Evolutionary conservation across 2,329 filamentous ascomycete species (phyloP).

Genomic region (Nectriaceae sp.): DNA sequence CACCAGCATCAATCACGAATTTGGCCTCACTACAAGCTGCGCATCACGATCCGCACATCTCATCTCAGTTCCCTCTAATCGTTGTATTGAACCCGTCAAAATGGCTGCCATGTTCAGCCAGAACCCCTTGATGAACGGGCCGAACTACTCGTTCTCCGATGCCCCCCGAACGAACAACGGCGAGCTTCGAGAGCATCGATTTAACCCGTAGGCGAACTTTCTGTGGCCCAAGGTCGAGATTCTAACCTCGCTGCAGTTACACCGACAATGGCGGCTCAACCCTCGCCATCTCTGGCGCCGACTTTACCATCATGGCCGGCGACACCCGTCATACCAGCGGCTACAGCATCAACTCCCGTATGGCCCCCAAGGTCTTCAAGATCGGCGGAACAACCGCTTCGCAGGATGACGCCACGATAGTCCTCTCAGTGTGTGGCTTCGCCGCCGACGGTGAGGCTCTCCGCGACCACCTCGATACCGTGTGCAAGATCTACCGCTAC

Average conservation of each 20-base stretch:
- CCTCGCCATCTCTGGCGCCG: conserved; percentile 87
- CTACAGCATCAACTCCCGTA: conserved; percentile 98
- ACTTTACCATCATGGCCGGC: conserved; percentile 95
- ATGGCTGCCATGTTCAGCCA: conserved; percentile 72
- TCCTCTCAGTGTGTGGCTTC: conserved; percentile 93
- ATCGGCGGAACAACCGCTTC: conserved; percentile 89
- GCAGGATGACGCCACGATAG: conserved; percentile 81
- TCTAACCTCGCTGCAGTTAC: conserved; percentile 61
- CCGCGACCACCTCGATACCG: conserved; percentile 88
- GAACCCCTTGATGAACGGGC: conserved; percentile 68
- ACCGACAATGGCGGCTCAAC: conserved; percentile 98
- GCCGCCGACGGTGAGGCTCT: conserved; percentile 92
- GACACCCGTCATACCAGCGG: conserved; percentile 95
- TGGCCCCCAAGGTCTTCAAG: conserved; percentile 94
- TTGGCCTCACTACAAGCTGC: conserved; percentile 12
- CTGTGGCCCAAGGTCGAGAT: background rate
- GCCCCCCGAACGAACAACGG: conserved; percentile 54
- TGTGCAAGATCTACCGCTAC: conserved; percentile 99
- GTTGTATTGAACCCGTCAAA: conserved; percentile 27
- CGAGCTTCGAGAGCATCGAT: conserved; percentile 72
- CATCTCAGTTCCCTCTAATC: conserved; percentile 8
- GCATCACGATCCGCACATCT: conserved; percentile 12
- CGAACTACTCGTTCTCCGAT: conserved; percentile 69
- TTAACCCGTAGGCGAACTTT: conserved; percentile 77
- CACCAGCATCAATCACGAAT: conserved; percentile 7